These are phyloP conservation scores for Talaromyces pinophilus DNA, from an alignment of 2,329 filamentous ascomycete species.

Conservation along the genomic window DNA sequence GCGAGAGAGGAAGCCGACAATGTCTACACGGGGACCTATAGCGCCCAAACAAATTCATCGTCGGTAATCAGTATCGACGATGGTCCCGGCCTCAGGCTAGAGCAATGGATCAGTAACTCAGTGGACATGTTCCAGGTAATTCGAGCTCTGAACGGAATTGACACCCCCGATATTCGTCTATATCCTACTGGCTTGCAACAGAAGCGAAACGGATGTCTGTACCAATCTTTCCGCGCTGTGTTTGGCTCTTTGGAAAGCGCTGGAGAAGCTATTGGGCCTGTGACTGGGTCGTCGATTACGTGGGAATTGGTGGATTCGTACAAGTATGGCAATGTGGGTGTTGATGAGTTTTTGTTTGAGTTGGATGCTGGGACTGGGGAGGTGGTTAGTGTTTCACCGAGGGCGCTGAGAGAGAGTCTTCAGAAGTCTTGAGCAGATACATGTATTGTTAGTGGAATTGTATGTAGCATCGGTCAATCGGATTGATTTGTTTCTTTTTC, in stretches of 20 bases:
- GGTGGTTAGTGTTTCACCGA: constrained; percentile 24
- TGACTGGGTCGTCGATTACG: constrained; percentile 26
- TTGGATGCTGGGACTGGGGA: constrained; percentile 24
- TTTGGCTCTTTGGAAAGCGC: neutral
- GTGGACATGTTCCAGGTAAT: neutral
- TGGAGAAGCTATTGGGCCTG: constrained; percentile 26
- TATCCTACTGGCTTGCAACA: neutral
- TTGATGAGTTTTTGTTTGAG: constrained; percentile 29
- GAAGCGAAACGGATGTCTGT: neutral
- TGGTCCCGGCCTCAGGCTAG: neutral
- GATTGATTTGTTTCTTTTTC: too few relatives aligned
- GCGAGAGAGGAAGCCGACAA: neutral
- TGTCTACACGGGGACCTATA: neutral
- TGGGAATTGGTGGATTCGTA: constrained; percentile 26
- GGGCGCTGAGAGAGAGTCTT: constrained; percentile 23
- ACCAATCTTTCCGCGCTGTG: neutral
- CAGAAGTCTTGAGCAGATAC: neutral
- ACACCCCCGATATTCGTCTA: neutral
- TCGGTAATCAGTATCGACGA: neutral
- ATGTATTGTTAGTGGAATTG: neutral
- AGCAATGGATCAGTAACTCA: neutral
- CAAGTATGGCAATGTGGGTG: constrained; percentile 27
- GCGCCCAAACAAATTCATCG: neutral
- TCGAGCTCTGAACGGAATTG: neutral
- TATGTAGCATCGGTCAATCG: neutral